These are phyloP conservation scores for Metarhizium sp. DNA, from an alignment of 2,329 filamentous ascomycete genomes.

Conservation along the genomic window DNA sequence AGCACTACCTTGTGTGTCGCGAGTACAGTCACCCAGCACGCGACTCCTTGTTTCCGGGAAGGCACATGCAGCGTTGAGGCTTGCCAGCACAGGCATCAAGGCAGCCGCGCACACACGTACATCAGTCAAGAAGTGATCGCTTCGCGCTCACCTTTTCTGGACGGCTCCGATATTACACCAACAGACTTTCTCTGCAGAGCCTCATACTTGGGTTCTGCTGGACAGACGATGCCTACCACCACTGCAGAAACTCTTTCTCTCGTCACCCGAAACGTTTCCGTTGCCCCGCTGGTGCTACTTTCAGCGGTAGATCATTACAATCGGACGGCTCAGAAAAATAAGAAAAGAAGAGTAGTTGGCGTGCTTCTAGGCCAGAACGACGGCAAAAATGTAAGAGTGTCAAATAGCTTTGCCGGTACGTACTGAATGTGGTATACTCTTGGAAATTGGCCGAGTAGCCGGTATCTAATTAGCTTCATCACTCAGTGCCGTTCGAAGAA, in stretches of 20 bases:
- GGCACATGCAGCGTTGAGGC: not conserved
- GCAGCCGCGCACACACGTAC: conserved; percentile 2
- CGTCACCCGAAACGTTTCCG: conserved; percentile 89
- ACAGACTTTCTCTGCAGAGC: not conserved
- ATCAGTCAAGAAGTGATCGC: not conserved
- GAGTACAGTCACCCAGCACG: not conserved
- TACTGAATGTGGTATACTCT: conserved; percentile 3
- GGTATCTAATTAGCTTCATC: conserved; percentile 8
- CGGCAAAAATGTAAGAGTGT: conserved; percentile 91
- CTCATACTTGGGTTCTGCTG: not conserved
- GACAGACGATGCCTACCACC: conserved; percentile 75
- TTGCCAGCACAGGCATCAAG: not conserved
- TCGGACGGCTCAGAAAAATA: conserved; percentile 79
- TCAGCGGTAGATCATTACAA: conserved; percentile 98
- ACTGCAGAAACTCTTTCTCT: conserved; percentile 94
- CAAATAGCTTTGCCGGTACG: conserved; percentile 95
- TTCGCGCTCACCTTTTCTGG: not conserved
- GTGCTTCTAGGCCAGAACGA: conserved; percentile 93
- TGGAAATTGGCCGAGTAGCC: not conserved
- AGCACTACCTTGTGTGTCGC: not conserved
- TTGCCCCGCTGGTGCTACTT: conserved; percentile 94
- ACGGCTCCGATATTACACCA: not conserved
- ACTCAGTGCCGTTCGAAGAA: conserved; percentile 89
- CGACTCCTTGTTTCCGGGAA: not conserved
- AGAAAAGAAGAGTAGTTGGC: conserved; percentile 79